Evolutionary conservation across 176 grass and related monocot species (phyloP).

Genomic region (Otatea glauca): DNA sequence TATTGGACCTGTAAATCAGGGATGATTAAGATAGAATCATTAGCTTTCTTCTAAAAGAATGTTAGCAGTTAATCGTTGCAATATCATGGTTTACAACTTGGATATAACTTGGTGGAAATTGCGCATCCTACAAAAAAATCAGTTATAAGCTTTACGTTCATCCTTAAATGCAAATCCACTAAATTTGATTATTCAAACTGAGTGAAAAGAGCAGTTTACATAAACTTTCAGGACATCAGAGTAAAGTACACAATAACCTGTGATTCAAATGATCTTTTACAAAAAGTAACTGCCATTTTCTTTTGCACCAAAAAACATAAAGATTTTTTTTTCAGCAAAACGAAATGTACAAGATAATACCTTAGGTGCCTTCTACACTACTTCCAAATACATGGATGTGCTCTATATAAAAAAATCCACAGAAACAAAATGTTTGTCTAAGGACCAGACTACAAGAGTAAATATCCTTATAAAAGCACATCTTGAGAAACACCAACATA

Average conservation of each 20-base stretch:
- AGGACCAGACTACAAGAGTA: slow-evolving; percentile 1
- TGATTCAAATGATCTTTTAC: background rate
- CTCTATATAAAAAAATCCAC: background rate
- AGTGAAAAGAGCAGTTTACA: background rate
- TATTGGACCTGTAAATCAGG: slow-evolving; percentile 88
- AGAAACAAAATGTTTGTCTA: background rate
- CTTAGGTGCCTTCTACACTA: background rate
- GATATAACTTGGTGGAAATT: background rate
- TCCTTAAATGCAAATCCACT: slow-evolving; percentile 1
- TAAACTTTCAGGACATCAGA: background rate
- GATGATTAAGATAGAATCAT: slow-evolving; percentile 3
- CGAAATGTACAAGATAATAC: background rate
- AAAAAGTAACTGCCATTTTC: background rate
- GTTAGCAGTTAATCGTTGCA: background rate
- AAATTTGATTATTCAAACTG: slow-evolving; percentile 6
- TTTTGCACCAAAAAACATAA: slow-evolving; percentile 7
- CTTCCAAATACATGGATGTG: background rate
- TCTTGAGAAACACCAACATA: background rate
- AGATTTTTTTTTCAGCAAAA: slow-evolving; percentile 10
- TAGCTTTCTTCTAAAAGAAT: slow-evolving; percentile 12
- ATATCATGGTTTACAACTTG: slow-evolving; percentile 13
- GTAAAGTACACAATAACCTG: background rate
- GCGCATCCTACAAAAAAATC: background rate
- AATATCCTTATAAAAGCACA: background rate
- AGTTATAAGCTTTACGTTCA: background rate